Evolutionary conservation across 169 alveolate genomes (phyloP).

Genomic region (Amoebophrya sp.): DNA sequence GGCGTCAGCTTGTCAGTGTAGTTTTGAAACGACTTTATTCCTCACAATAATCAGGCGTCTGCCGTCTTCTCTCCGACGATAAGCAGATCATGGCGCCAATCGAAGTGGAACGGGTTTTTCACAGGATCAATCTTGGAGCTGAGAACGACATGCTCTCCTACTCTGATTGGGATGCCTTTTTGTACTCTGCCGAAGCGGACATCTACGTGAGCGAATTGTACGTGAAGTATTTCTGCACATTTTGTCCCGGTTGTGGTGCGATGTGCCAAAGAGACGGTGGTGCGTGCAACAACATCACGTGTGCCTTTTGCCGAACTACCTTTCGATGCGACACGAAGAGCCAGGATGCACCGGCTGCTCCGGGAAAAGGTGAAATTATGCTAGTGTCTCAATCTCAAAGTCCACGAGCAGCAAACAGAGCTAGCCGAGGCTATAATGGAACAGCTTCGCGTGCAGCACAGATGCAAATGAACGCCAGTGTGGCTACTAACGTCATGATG

Average conservation of each 20-base stretch:
- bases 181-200: neutral
- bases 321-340: neutral
- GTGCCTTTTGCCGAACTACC: neutral
- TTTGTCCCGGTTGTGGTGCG: slow-evolving; percentile 17
- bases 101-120: neutral
- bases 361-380: too few relatives aligned
- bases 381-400: too few relatives aligned
- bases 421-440: too few relatives aligned
- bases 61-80: slow-evolving; percentile 8
- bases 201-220: neutral
- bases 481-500: too few relatives aligned
- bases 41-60: too few relatives aligned
- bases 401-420: too few relatives aligned
- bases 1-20: too few relatives aligned
- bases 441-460: too few relatives aligned
- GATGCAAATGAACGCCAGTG: too few relatives aligned
- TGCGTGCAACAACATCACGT: slow-evolving; percentile 18
- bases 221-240: neutral
- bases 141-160: neutral
- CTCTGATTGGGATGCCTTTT: neutral
- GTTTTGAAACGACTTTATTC: too few relatives aligned
- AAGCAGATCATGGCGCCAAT: neutral
- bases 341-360: too few relatives aligned
- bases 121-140: neutral
- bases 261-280: neutral